phyloP scores from a whole-genome alignment of 2,329 filamentous ascomycete species.

The Penicillium oxalicum region DNA sequence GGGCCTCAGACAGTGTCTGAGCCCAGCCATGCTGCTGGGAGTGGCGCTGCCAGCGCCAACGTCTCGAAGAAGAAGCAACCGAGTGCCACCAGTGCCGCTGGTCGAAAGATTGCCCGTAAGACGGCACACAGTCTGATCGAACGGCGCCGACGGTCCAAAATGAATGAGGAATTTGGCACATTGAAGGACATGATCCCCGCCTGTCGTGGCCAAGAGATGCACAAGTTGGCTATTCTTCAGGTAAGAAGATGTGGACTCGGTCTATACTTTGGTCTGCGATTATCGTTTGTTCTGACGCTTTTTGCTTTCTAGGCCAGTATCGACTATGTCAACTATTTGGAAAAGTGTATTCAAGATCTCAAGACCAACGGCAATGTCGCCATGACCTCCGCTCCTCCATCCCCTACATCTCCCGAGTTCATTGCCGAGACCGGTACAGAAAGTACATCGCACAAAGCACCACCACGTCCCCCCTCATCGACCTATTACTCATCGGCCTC shows the following conservation, averaged over 20 bases:
- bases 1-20: conserved; percentile 12
- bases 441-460: conserved; percentile 2
- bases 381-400: conserved; percentile 24
- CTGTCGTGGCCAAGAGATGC: conserved; percentile 91
- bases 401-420: conserved; percentile 33
- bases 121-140: conserved; percentile 96
- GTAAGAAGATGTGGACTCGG: conserved; percentile 43
- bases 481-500: conserved; percentile 18
- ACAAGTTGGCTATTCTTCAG: conserved; percentile 92
- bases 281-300: too few species aligned
- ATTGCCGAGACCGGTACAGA: conserved; percentile 16
- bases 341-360: conserved; percentile 77
- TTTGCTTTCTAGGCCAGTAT: conserved; percentile 67
- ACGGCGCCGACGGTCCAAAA: conserved; percentile 81
- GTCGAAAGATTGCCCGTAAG: conserved; percentile 91
- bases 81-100: conserved; percentile 70
- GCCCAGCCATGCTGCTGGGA: conserved; percentile 12
- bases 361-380: conserved; percentile 48
- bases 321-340: conserved; percentile 89
- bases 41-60: conserved; percentile 21
- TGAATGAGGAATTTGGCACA: conserved; percentile 96
- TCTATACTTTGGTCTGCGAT: too few species aligned
- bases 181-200: conserved; percentile 94
- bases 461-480: conserved; percentile 14
- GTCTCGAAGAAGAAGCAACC: conserved; percentile 70